Percentiles rank a stretch among this genome's conserved stretches.
Conservation (phyloP, 495 filamentous ascomycete genomes). For the Antarctomyces pellizariae region DNA sequence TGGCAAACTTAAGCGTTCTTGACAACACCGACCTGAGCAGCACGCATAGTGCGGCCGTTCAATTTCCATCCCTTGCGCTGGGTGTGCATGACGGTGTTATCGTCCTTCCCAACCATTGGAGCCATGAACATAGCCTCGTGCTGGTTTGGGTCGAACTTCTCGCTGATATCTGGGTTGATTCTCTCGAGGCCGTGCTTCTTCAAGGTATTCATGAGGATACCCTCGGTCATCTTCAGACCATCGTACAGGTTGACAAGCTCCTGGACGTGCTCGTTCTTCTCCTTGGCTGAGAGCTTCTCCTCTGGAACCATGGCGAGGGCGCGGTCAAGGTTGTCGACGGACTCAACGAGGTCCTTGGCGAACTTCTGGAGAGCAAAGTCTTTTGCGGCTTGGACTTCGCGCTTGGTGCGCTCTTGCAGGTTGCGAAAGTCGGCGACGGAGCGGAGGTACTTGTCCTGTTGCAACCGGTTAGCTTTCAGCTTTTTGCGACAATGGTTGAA, state of each 20-base stretch:
- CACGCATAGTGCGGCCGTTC: conserved; percentile 73
- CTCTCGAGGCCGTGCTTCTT: conserved; percentile 85
- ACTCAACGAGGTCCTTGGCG: conserved; percentile 80
- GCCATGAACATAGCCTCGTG: conserved; percentile 94
- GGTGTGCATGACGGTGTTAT: conserved; percentile 73
- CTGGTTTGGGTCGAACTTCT: conserved; percentile 82
- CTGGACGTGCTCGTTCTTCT: conserved; percentile 29
- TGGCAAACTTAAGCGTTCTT: too few relatives aligned
- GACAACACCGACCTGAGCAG: conserved; percentile 89
- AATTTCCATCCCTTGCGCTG: conserved; percentile 89
- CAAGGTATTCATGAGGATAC: conserved; percentile 66
- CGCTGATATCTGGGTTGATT: conserved; percentile 45
- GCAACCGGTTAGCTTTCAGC: neutral
- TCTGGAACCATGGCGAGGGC: conserved; percentile 57
- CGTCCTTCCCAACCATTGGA: conserved; percentile 58
- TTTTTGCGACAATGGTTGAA: neutral
- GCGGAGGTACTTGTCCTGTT: conserved; percentile 77
- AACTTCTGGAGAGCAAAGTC: conserved; percentile 92
- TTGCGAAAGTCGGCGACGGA: conserved; percentile 91
- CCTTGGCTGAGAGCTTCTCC: conserved; percentile 34
- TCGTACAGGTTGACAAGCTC: conserved; percentile 64
- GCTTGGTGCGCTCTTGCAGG: conserved; percentile 80
- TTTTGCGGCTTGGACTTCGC: conserved; percentile 64
- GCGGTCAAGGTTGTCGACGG: conserved; percentile 89
- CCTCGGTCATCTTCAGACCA: conserved; percentile 85